phyloP scores from a whole-genome alignment of 352 stramenopile genomes.

The Pythium oligandrum region DNA sequence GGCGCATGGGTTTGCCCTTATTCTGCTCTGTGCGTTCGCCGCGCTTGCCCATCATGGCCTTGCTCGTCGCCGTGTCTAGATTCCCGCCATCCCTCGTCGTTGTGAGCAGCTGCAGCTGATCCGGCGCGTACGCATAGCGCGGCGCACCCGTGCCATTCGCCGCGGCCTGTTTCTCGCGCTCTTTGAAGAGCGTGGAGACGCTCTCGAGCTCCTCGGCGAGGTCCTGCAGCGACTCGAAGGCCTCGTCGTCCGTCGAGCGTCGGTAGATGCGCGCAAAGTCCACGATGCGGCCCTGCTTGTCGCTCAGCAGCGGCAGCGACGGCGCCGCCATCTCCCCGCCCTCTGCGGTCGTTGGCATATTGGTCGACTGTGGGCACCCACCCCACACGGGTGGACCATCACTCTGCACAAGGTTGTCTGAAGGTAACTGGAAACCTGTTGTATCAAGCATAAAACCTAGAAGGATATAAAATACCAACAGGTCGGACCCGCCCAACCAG shows the following conservation, averaged over 20 bases:
- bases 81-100: constrained; percentile 45
- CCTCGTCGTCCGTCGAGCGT: constrained; percentile 47
- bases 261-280: constrained; percentile 68
- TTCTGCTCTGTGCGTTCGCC: constrained; percentile 9
- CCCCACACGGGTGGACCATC: too few relatives aligned
- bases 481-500: too few relatives aligned
- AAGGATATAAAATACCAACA: too few relatives aligned
- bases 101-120: constrained; percentile 63
- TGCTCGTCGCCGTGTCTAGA: constrained; percentile 27
- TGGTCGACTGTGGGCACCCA: constrained; percentile 16
- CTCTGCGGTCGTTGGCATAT: constrained; percentile 8
- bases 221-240: constrained; percentile 42
- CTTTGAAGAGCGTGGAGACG: constrained; percentile 17
- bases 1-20: constrained; percentile 71
- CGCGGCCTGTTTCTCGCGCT: constrained; percentile 27
- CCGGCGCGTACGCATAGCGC: constrained; percentile 34
- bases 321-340: constrained; percentile 1
- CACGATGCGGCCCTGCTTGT: constrained; percentile 24
- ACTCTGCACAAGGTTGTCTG: too few relatives aligned
- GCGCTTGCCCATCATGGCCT: constrained; percentile 35
- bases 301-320: constrained; percentile 17
- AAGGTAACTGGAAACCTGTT: too few relatives aligned
- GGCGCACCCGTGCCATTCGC: constrained; percentile 13
- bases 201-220: constrained; percentile 53
- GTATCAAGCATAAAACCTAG: too few relatives aligned